Conservation (phyloP, 805 yeast genomes). For the Torulaspora indica region DNA sequence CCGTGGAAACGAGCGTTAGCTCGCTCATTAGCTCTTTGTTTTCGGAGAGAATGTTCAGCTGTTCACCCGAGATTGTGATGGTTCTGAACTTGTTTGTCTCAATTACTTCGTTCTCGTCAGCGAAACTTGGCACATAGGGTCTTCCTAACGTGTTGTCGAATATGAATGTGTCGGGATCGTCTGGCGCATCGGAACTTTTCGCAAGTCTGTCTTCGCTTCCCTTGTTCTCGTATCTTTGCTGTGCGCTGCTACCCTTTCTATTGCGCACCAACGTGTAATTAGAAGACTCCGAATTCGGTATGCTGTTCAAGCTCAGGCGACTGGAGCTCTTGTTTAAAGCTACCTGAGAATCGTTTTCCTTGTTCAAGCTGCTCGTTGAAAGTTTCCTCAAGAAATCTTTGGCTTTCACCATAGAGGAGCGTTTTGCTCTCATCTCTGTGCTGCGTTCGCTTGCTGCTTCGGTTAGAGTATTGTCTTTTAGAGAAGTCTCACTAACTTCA, state of each 20-base stretch:
- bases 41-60: conserved; percentile 56
- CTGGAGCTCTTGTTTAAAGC: conserved; percentile 9
- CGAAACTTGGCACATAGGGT: conserved; percentile 19
- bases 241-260: not conserved
- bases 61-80: conserved; percentile 52
- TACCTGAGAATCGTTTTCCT: conserved; percentile 8
- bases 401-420: conserved; percentile 11
- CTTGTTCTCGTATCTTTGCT: not conserved
- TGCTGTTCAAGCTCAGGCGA: conserved; percentile 13
- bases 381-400: conserved; percentile 15
- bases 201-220: conserved; percentile 5
- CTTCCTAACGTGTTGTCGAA: conserved; percentile 21
- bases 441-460: not conserved
- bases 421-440: conserved; percentile 1
- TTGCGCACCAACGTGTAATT: conserved; percentile 5
- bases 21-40: conserved; percentile 57
- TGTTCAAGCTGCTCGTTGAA: conserved; percentile 10
- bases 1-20: conserved; percentile 62
- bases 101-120: conserved; percentile 7
- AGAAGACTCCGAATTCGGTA: conserved; percentile 15
- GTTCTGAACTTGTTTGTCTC: conserved; percentile 16
- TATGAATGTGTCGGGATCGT: conserved; percentile 22
- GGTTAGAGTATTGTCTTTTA: conserved; percentile 1
- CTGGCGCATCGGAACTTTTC: not conserved
- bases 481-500: conserved; percentile 3